These are phyloP conservation scores for Moniliophthora roreri DNA, from an alignment of 1,284 basidiomycete genomes.

Conservation along the genomic window DNA sequence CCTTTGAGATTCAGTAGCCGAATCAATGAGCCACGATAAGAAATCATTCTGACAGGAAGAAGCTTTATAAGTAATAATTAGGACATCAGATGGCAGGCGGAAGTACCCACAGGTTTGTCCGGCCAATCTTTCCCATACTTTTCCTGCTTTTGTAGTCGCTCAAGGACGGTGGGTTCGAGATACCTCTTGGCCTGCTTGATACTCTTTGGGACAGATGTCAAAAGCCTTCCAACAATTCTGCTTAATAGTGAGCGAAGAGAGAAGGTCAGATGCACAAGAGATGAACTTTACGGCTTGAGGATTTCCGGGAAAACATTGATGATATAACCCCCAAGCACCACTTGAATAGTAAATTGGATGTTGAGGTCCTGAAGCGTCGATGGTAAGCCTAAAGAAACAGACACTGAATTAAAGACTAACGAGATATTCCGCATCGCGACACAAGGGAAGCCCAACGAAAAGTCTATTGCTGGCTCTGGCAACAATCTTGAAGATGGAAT, in stretches of 20 bases:
- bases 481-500: too few relatives aligned
- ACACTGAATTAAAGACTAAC: neutral
- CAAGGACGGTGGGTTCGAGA: neutral
- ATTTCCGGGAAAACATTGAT: constrained; percentile 6
- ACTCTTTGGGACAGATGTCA: neutral
- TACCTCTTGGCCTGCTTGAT: neutral
- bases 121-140: constrained; percentile 13
- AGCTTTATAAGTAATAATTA: too few relatives aligned
- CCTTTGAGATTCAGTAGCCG: neutral
- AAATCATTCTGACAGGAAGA: constrained; percentile 14
- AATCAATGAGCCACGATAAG: constrained; percentile 11
- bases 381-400: neutral
- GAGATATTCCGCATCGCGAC: constrained; percentile 15
- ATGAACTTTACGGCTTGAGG: constrained; percentile 8
- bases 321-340: neutral
- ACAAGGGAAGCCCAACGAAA: constrained; percentile 30
- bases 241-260: neutral
- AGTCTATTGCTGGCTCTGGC: constrained; percentile 20
- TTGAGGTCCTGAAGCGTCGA: constrained; percentile 7
- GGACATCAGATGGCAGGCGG: neutral
- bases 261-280: neutral
- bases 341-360: constrained; percentile 9
- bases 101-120: constrained; percentile 9
- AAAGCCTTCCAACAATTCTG: neutral
- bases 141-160: constrained; percentile 9